These are phyloP conservation scores for Platanthera guangdongensis DNA, from an alignment of 106 monocot species.

Conservation along the genomic window DNA sequence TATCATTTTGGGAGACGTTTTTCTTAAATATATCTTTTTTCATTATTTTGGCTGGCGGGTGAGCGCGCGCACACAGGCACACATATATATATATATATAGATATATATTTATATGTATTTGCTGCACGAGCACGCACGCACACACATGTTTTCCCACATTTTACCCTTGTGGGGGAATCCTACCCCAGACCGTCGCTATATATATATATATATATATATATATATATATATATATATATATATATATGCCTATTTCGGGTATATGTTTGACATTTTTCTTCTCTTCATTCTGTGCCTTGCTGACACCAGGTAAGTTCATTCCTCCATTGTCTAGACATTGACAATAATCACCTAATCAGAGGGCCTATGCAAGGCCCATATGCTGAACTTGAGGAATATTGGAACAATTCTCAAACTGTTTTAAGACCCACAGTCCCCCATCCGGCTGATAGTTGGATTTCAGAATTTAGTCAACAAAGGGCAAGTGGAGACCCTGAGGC, in stretches of 20 bases:
- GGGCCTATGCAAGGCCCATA: constrained; percentile 57
- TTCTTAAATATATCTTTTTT: background rate
- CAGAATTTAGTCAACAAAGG: constrained; percentile 69
- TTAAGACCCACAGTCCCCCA: constrained; percentile 38
- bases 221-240: too few relatives aligned
- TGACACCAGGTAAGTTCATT: constrained; percentile 61
- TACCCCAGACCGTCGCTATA: too few relatives aligned
- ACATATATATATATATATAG: too few relatives aligned
- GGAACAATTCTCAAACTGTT: constrained; percentile 80
- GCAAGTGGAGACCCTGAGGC: constrained; percentile 44
- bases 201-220: too few relatives aligned
- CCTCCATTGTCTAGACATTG: constrained; percentile 89
- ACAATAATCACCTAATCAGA: constrained; percentile 54
- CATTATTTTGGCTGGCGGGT: background rate
- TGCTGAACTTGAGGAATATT: constrained; percentile 86
- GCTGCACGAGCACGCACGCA: too few relatives aligned
- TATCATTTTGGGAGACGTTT: background rate
- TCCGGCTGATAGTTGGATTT: constrained; percentile 62
- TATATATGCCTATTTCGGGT: too few relatives aligned
- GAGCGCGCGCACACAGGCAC: too few relatives aligned
- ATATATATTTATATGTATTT: too few relatives aligned
- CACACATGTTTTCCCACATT: too few relatives aligned
- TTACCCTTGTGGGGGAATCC: too few relatives aligned
- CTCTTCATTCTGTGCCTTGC: background rate
- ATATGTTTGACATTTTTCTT: background rate